Percentiles rank a stretch among this genome's conserved stretches.
phyloP scores from a whole-genome alignment of 352 stramenopile species.

The Globisporangium viniferum region DNA sequence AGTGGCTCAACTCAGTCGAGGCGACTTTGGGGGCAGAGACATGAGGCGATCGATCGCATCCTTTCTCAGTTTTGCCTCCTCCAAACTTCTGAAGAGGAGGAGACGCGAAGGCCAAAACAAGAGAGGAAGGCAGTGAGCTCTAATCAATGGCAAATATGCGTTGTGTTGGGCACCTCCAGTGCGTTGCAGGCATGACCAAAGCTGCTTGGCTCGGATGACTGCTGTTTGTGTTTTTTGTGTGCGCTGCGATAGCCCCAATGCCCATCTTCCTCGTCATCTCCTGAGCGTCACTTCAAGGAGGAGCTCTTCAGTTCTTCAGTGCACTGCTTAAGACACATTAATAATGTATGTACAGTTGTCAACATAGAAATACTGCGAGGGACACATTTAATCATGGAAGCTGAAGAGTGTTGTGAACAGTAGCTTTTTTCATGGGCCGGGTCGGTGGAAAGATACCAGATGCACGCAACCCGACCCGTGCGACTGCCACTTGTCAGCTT shows the following conservation, averaged over 20 bases:
- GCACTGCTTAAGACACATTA: background rate
- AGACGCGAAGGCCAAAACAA: background rate
- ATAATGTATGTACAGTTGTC: background rate
- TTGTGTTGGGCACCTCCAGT: background rate
- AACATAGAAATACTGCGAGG: background rate
- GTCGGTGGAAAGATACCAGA: background rate
- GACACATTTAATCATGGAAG: background rate
- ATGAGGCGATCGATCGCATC: background rate
- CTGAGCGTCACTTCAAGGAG: background rate
- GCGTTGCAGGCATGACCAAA: background rate
- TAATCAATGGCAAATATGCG: background rate
- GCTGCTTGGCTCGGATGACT: background rate
- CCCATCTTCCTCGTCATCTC: background rate
- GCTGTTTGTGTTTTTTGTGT: background rate
- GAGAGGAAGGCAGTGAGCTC: background rate
- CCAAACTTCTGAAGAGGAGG: background rate
- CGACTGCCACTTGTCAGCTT: conserved; percentile 7
- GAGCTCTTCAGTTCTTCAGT: background rate
- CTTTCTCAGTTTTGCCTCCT: background rate
- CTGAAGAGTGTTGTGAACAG: background rate
- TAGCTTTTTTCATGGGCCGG: background rate
- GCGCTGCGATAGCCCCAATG: background rate
- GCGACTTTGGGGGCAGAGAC: background rate
- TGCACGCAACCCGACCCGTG: background rate
- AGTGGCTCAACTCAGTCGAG: background rate